Evolutionary conservation across 768 basidiomycete genomes (phyloP), one percentile per base, ranked within the genome.

Genomic region (Lenzites betulinus): DNA sequence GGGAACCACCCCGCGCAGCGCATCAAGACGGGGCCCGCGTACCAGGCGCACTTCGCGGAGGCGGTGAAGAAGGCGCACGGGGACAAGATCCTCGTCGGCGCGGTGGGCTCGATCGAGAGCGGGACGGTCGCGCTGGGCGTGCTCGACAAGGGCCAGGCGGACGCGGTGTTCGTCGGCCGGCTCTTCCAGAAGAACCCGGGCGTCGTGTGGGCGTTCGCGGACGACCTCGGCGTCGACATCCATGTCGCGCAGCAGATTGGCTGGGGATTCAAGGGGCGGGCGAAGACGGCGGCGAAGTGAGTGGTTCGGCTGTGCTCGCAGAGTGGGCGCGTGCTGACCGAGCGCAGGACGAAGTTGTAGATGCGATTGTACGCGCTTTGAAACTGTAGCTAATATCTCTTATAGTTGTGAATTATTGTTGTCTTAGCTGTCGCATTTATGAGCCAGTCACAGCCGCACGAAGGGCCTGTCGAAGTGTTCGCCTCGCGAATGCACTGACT

Each of bases 181-280:
- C 74, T 76, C 51, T 86, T 86, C 74, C 79, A 81, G 70, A 82
- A 81, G 72, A 81, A 87, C 62, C 86, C 85, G 0, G 80, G 77
- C 0, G 60, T 72, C 1, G 75, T 77, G 16, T 78, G 73, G 74
- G 49, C 66, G 67, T 83, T 82, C 66, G 83, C 84, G 5, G 80
- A 83, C n/a, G 81, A 84, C 48, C 64, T 86, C 33, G 82, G 78
- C 6, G 79, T 85, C 6, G 64, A 74, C 46, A 74, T 82, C 30
- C 72, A 76, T 26, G n/a, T 76, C 9, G 79, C 82, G 1, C 67
- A 79, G 49, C 84, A 86, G 66, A 84, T 85, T 50, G 72, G 73
- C 33, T 85, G 83, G 83, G 75, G 69, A 1, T 83, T 84, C 65
- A 63, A 54, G n/a, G 81, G 82, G 1, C 54, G 62, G 1, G 46